Evolutionary conservation across 345 rosid species (phyloP), one percentile per base, ranked within the genome.

Genomic region (Aurinia saxatilis): DNA sequence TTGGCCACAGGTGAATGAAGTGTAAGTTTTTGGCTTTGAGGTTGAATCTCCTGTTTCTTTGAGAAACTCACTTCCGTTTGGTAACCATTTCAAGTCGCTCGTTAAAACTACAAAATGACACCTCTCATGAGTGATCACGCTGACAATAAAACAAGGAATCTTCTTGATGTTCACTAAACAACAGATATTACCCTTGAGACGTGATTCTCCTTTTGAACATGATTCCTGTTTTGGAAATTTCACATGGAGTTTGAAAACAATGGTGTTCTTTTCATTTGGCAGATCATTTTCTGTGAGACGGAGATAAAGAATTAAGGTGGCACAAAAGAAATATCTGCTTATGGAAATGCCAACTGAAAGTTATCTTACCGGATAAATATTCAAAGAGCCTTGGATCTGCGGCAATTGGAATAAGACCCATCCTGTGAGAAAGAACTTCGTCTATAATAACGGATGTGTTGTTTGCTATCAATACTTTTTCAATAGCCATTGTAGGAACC

Each of bases 401-500:
- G 12, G 50, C 66, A 49, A 90, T 72, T 19, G 97, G 97, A 79
- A 87, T 71, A 29, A 90, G 88, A 70, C 97, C 97, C 77, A 90
- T 69, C 68, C 93, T 84, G 48, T 85, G 95, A 39, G 97, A 80
- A 71, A 87, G 93, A 68, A 90, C 91, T 76, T 90, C 97, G 35
- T 90, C 97, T 73, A 83, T 95, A 44, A 90, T 30, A 33, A 87
- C 45, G 5, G 97, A 90, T 7, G 97, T 85, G 65, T 90, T 90
- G 66, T 87, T 87, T 50, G 87, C 93, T 15, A 90, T 66, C 34
- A 85, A 68, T 51, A 90, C 97, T 64, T 87, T 83, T 68, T 90
- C 97, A 71, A 90, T 82, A 49, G 93, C 95, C 93, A 90, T 81
- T 19, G 95, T 80, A 8, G 95, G 93, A 77, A 87, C 68, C 97